phyloP scores from a whole-genome alignment of 345 rosid genomes.

The Cardiospermum halicacabum region DNA sequence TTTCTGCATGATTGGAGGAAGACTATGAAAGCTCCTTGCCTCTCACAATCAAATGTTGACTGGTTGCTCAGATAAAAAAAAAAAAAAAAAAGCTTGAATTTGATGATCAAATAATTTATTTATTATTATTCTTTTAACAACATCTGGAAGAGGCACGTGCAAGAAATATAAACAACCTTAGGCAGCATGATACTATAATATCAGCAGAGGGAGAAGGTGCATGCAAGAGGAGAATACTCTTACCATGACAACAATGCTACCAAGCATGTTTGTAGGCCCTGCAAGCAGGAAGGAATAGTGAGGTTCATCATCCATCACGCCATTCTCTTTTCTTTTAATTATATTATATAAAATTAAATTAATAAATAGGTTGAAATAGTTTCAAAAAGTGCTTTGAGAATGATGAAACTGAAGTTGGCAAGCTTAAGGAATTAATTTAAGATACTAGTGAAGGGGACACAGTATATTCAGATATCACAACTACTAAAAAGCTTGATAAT shows the following conservation, averaged over 20 bases:
- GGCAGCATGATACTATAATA: not conserved
- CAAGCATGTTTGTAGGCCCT: slow-evolving; percentile 96
- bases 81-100: not conserved
- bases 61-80: not conserved
- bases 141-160: no score
- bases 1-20: not conserved
- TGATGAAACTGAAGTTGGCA: not conserved
- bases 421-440: not conserved
- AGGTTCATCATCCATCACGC: slow-evolving; percentile 24
- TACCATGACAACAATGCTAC: slow-evolving; percentile 92
- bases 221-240: slow-evolving; percentile 12
- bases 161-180: not conserved
- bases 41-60: not conserved
- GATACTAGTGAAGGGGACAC: not conserved
- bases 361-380: slow-evolving; percentile 1
- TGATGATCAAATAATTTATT: not conserved
- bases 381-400: slow-evolving; percentile 7
- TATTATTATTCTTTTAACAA: not conserved
- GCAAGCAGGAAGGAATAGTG: slow-evolving; percentile 31
- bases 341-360: no score
- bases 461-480: slow-evolving; percentile 1
- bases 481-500: not conserved
- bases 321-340: not conserved
- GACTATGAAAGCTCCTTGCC: slow-evolving; percentile 3
- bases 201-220: not conserved